Evolutionary conservation across 495 filamentous ascomycete species (phyloP).

Genomic region (Neurospora sp.): DNA sequence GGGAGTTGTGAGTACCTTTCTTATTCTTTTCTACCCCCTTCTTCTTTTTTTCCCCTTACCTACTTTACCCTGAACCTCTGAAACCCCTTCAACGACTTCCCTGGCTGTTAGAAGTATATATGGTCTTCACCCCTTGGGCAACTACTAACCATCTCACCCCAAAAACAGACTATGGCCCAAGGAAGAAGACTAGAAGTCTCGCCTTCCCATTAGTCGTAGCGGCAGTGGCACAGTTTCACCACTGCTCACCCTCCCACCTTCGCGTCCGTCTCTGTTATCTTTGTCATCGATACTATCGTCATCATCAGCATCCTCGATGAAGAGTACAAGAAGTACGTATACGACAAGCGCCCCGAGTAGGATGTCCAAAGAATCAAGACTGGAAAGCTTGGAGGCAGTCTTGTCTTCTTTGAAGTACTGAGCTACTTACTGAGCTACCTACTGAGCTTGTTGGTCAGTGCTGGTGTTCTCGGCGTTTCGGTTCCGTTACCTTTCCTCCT

Average conservation of each 20-base stretch:
- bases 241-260: background rate
- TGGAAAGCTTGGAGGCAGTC: background rate
- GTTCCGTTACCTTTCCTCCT: background rate
- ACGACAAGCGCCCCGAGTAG: background rate
- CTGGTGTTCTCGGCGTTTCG: background rate
- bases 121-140: background rate
- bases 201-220: background rate
- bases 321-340: background rate
- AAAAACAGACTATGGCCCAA: slow-evolving; percentile 20
- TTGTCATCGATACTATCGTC: background rate
- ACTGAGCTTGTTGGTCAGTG: background rate
- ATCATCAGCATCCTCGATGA: background rate
- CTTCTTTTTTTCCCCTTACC: background rate
- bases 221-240: background rate
- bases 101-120: background rate
- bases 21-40: background rate
- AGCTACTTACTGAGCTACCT: background rate
- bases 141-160: background rate
- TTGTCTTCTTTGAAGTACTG: background rate
- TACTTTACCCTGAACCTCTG: background rate
- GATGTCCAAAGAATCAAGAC: background rate
- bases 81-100: background rate
- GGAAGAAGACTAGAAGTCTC: slow-evolving; percentile 13
- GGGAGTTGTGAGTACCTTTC: slow-evolving; percentile 28
- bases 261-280: background rate